Evolutionary conservation across 2,329 filamentous ascomycete species (phyloP), one percentile per base, ranked within the genome.

Genomic region (Cladobotryum protrusum): DNA sequence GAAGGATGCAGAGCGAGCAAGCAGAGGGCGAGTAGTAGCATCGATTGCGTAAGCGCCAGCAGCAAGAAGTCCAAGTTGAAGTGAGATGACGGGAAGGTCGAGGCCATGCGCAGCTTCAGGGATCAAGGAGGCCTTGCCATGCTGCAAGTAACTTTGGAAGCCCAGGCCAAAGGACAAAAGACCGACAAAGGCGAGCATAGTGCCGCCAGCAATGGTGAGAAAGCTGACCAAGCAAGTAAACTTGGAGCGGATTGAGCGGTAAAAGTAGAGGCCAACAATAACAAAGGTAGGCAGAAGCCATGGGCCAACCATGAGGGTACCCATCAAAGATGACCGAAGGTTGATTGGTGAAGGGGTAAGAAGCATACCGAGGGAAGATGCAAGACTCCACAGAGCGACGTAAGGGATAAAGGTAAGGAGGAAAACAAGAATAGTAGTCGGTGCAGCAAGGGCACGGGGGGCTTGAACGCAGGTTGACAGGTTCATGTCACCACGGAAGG

Each of bases 1-100:
- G 54, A 75, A 78, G 42, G 71, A 70, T 7, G 75, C 72, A 32
- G 74, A 77, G n/a, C 69, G 66, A 20, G 67, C 65, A 41, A 79
- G 66, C 20, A 74, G 59, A 2, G 75, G 73, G 3, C 64, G 61
- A 2, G 67, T 64, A 1, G 71, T 67, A 3, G 67, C 64, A 47
- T 75, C 70, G 5, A 78, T 62, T 2, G 66, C 56, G 20, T 67
- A 60, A 0, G 63, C 61, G 17, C 73, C 75, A 1, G 68, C 68
- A 0, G 74, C 74, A 1, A 78, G 61, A 8, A 78, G 63, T 8
- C 71, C 76, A 1, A 79, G 67, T 3, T 75, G 63, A 36, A 78
- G 63, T 12, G 72, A 72, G 2, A 75, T 50, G 3, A 71, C 67
- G 0, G 73, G 66, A 41, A 76, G 67, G 43, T 66, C 65, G 33